Evolutionary conservation across 2,329 filamentous ascomycete genomes (phyloP), one percentile per base, ranked within the genome.

Genomic region (Penicillium sp.): DNA sequence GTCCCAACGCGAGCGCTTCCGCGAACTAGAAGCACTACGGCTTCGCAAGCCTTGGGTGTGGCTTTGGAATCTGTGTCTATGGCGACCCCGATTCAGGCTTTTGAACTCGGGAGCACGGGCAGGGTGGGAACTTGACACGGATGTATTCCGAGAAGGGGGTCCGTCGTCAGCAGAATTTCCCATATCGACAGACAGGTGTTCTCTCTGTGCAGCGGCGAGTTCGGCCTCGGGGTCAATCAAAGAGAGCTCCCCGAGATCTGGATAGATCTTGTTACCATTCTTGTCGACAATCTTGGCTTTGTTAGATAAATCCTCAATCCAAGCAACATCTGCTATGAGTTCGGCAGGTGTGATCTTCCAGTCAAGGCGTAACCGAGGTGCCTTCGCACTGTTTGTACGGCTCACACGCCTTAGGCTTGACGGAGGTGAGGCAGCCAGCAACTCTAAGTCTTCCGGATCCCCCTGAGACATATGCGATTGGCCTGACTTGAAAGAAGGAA

Each of bases 331-430:
- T 5, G 93, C 93, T 47, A 98, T 79, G 73, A 97, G 83, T 70
- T 98, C 93, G 55, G 90, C 87, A 0, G 93, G 90, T 45, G 89
- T 85, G 19, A 93, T 85, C 39, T 85, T 83, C 95, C 95, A 98
- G 68, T 96, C 92, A 24, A 92, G 86, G 57, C 90, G 85, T 1
- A 90, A 88, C 48, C 91, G 85, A 55, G 87, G 86, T 3, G 85
- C 78, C 59, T 91, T 91, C 13, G 80, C 77, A 31, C 69, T 74
- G 47, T 73, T 75, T 13, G 76, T 77, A 19, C 76, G 76, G 43
- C 70, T 75, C 19, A 63, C 59, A 78, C 74, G 53, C 71, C 73
- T 45, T 73, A 78, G n/a, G 72, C 74, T 58, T 70, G 75, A 57
- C 72, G 75, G 45, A 74, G 77, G 57, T 74, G 74, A 66, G 53